Base-by-base conservation (phyloP, 2,329 filamentous ascomycete species). In the Aspergillus sp. region DNA sequence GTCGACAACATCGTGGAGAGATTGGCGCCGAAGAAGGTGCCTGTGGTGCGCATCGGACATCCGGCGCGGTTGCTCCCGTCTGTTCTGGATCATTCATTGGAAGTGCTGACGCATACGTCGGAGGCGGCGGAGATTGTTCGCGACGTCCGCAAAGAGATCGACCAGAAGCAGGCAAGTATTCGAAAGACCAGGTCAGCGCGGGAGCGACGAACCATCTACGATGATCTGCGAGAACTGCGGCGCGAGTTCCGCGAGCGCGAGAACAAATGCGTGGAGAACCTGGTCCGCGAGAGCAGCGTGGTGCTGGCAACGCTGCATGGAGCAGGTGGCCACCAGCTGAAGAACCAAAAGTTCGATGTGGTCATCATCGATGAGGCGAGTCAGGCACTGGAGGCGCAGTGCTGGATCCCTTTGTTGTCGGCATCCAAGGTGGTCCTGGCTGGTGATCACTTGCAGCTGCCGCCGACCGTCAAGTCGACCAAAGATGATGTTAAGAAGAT, bases 1-100 rank as follows among this genome's bases (percentile, higher is more conserved):
- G 95, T 99, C 1, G 95, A 99, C 83, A 99, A 99, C 72, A 96
- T 99, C 60, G 93, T 97, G 8, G 95, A 99, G 77, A 88, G 95
- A 7, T 84, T 98, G 1, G 87, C 92, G 2, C 87, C 91, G 0
- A 90, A 93, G 75, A 92, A 92, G 70, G 83, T 97, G 1, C 89
- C 92, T 0, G 92, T 98, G 69, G 85, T 98, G 38, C 89, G 95
- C 1, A 85, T 99, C 0, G 95, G 95, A 1, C 95, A 99, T 75
- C 95, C 95, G 0, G 95, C 95, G 1, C 88, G 95, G 19, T 83
- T 99, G 25, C 82, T 99, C 0, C 93, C 93, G 0, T 92, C 91
- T 0, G 92, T 99, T 0, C 76, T 98, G 36, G 89, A 88, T 65
- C 93, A 97, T 76, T 97, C 93, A 0, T 85, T 99, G 0, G 95